Percentiles rank a stretch among this genome's conserved stretches.
Conservation (phyloP, 306 rosid genomes). For the Nissolia schottii region DNA sequence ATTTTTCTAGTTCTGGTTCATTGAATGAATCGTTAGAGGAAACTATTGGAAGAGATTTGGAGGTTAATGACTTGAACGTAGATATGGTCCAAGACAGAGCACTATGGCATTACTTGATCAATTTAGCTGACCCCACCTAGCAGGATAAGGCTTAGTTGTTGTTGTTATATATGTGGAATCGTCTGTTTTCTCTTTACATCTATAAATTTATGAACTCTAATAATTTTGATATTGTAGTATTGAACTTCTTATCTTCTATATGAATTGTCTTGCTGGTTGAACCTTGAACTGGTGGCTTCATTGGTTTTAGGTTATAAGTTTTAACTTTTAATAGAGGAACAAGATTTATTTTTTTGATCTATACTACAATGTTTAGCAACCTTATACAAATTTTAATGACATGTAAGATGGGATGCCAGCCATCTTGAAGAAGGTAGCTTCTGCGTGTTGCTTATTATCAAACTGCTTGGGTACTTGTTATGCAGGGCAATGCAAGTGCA, state of each 20-base stretch:
- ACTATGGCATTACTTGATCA: too few species aligned
- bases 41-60: too few species aligned
- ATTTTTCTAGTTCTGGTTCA: neutral
- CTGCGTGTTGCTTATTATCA: neutral
- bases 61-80: too few species aligned
- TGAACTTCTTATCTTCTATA: neutral
- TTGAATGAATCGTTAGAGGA: too few species aligned
- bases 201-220: neutral
- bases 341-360: neutral
- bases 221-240: neutral
- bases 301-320: neutral
- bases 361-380: neutral
- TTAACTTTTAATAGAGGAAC: neutral
- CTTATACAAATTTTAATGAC: neutral
- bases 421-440: slow-evolving; percentile 7
- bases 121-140: too few species aligned
- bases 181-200: neutral
- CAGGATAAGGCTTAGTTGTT: too few species aligned
- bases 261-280: neutral
- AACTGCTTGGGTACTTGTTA: slow-evolving; percentile 2
- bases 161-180: neutral
- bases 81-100: too few species aligned
- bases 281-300: neutral
- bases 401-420: too few species aligned
- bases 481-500: slow-evolving; percentile 46